These are phyloP conservation scores for Byssoonygena ceratinophila DNA, from an alignment of 2,329 filamentous ascomycete species.

Conservation along the genomic window DNA sequence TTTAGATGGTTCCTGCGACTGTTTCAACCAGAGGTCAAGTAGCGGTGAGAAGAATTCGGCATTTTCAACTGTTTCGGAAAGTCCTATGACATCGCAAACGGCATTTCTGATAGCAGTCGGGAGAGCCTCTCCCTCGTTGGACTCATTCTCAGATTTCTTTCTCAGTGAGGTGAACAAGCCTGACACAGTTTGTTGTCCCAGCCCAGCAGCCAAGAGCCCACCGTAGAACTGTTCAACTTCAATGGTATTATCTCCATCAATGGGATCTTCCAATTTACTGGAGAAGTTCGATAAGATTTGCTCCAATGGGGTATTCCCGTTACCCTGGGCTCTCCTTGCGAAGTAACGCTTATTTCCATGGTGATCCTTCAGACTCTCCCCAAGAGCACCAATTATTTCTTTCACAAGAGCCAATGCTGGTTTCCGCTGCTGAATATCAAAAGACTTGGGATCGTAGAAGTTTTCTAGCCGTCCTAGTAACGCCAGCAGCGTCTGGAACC, in stretches of 20 bases:
- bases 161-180: constrained; percentile 48
- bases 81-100: constrained; percentile 31
- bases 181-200: constrained; percentile 66
- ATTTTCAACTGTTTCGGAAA: constrained; percentile 36
- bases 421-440: constrained; percentile 54
- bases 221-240: constrained; percentile 64
- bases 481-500: constrained; percentile 64
- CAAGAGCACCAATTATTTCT: constrained; percentile 50
- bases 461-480: constrained; percentile 61
- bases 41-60: constrained; percentile 32
- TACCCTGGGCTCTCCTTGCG: constrained; percentile 59
- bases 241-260: constrained; percentile 11
- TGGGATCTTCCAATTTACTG: constrained; percentile 41
- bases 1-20: constrained; percentile 44
- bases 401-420: constrained; percentile 57
- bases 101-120: constrained; percentile 17
- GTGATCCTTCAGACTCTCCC: constrained; percentile 65
- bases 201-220: constrained; percentile 65
- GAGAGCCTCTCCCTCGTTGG: constrained; percentile 10
- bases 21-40: constrained; percentile 45
- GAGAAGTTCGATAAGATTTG: constrained; percentile 57
- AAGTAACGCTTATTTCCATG: constrained; percentile 84
- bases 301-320: constrained; percentile 69
- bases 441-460: constrained; percentile 56
- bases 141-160: constrained; percentile 22